Evolutionary conservation across 106 monocot genomes (phyloP), one percentile per base, ranked within the genome.

Genomic region (Allium fistulosum): DNA sequence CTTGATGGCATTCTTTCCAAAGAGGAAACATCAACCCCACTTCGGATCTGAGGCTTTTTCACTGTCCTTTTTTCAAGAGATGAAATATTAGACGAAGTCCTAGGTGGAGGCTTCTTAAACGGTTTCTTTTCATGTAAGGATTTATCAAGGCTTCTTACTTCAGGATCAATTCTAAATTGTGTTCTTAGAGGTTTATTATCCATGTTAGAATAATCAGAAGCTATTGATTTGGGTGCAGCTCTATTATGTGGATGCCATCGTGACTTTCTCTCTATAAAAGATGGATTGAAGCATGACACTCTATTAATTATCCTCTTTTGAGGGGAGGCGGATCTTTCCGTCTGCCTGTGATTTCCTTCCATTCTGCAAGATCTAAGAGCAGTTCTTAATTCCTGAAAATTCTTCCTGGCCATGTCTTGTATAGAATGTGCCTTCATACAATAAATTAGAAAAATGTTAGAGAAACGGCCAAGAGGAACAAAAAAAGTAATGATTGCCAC

Each of bases 401-500:
- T 83, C 65, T 73, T 88, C 70, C 78, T 76, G 63, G 90, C 94
- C 77, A 95, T 57, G 50, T 95, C 94, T 88, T 95, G 88, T 71
- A 95, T 95, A 65, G 88, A 75, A 48, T 71, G 81, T 65, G 94
- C 94, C 94, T 95, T 77, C 49, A 12, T 58, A 50, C 70, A 49
- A 53, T 61, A 58, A 22, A 51, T 15, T 60, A 62, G 48, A 50
- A 48, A 56, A 10, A 10, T 52, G 26, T 10, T 56, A 22, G 70
- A 74, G 46, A 74, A 22, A 49, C 5, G 13, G 46, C 56, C 14
- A 65, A 8, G 17, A 11, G 5, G 17, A 75, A 17, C 13, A 2
- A 48, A n/a, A 15, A 49, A 50, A 49, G 17, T 45, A 75, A 11
- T 46, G 9, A 12, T 51, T 11, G 28, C 59, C 52, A 53, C 51